These are phyloP conservation scores for Boletus fagicola DNA, from an alignment of 768 basidiomycete species.

Conservation along the genomic window DNA sequence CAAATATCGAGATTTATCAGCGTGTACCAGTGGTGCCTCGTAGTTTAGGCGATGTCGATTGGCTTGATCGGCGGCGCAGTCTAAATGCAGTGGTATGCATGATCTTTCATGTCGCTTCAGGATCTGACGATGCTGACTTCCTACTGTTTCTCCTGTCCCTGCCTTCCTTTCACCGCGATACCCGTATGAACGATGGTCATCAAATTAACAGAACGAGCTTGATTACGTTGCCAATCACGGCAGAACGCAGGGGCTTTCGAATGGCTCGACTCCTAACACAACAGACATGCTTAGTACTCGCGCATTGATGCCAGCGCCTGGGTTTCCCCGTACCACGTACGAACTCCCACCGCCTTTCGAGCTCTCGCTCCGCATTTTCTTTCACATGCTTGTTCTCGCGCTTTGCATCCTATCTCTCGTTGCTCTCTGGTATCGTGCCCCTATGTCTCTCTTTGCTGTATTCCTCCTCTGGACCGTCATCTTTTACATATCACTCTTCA, in stretches of 20 bases:
- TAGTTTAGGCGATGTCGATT: slow-evolving; percentile 71
- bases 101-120: slow-evolving; percentile 14
- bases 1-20: slow-evolving; percentile 47
- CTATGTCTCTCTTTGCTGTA: slow-evolving; percentile 54
- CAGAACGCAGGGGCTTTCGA: slow-evolving; percentile 39
- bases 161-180: slow-evolving; percentile 1
- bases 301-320: slow-evolving; percentile 33
- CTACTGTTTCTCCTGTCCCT: slow-evolving; percentile 7
- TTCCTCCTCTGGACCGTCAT: slow-evolving; percentile 60
- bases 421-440: slow-evolving; percentile 57
- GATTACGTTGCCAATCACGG: slow-evolving; percentile 65
- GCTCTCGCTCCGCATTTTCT: slow-evolving; percentile 46
- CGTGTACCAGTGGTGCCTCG: slow-evolving; percentile 45
- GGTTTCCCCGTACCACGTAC: slow-evolving; percentile 21
- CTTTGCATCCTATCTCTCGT: slow-evolving; percentile 56
- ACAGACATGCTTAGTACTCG: slow-evolving; percentile 47
- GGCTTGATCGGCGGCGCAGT: slow-evolving; percentile 73
- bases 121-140: slow-evolving; percentile 23
- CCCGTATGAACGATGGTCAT: slow-evolving; percentile 8
- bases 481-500: slow-evolving; percentile 55
- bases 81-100: slow-evolving; percentile 64
- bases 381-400: slow-evolving; percentile 59
- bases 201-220: slow-evolving; percentile 58
- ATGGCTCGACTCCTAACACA: slow-evolving; percentile 49
- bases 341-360: slow-evolving; percentile 39